These are phyloP conservation scores for Trametes elegans DNA, from an alignment of 768 basidiomycete genomes.

Conservation along the genomic window DNA sequence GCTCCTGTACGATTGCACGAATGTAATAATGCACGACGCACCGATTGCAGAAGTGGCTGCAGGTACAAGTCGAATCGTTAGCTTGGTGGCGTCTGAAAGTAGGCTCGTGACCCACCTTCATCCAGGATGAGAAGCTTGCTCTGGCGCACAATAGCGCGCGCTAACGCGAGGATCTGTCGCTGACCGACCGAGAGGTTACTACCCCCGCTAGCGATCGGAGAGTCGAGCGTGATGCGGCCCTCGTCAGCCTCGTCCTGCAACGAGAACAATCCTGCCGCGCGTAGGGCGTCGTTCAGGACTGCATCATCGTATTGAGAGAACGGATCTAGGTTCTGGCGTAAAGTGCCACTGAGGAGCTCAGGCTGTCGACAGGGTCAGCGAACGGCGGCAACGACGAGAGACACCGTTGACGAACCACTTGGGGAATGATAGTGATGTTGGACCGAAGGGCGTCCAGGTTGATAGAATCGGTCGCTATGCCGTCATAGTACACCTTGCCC, in stretches of 20 bases:
- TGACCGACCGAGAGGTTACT: slow-evolving; percentile 53
- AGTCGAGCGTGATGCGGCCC: slow-evolving; percentile 43
- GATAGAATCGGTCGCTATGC: slow-evolving; percentile 42
- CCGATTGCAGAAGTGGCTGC: slow-evolving; percentile 47
- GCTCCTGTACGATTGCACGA: neutral
- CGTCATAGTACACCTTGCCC: slow-evolving; percentile 53
- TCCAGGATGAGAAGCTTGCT: slow-evolving; percentile 60
- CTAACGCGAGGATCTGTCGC: slow-evolving; percentile 59
- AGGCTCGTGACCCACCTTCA: slow-evolving; percentile 44
- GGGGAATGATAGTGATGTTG: slow-evolving; percentile 59
- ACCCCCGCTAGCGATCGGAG: slow-evolving; percentile 42
- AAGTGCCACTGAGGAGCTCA: slow-evolving; percentile 52
- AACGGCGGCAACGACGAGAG: neutral
- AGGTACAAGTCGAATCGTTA: too few species aligned
- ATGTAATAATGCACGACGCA: neutral
- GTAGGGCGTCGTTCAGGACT: slow-evolving; percentile 47
- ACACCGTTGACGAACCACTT: slow-evolving; percentile 36
- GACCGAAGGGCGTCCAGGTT: slow-evolving; percentile 54
- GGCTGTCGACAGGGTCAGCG: slow-evolving; percentile 30
- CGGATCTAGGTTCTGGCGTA: slow-evolving; percentile 59
- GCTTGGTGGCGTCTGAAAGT: too few species aligned
- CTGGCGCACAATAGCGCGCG: slow-evolving; percentile 52
- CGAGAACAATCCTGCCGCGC: slow-evolving; percentile 47
- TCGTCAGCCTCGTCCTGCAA: slow-evolving; percentile 40
- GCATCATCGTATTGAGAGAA: slow-evolving; percentile 55